Evolutionary conservation across 1,284 basidiomycete genomes (phyloP).

Genomic region (Somion occarium): DNA sequence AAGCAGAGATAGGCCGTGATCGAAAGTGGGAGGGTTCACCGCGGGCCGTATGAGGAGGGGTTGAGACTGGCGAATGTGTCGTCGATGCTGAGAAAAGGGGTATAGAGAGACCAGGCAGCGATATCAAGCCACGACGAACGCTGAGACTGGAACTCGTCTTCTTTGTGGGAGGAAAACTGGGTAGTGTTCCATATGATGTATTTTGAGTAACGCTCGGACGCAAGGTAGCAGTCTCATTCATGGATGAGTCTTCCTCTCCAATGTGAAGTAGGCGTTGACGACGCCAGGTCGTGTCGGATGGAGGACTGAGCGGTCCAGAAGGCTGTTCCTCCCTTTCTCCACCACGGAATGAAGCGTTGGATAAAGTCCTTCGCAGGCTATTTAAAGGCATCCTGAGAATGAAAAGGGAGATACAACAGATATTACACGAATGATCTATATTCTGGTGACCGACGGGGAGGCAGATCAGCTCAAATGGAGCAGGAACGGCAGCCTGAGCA

Average conservation of each 20-base stretch:
- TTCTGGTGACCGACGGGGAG: no score
- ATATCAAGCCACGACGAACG: conserved; percentile 30
- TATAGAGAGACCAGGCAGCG: conserved; percentile 31
- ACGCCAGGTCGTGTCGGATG: conserved; percentile 42
- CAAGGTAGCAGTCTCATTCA: conserved; percentile 24
- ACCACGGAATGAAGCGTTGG: no score
- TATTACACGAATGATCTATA: no score
- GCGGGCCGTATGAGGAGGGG: conserved; percentile 17
- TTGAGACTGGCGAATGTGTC: conserved; percentile 18
- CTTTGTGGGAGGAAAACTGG: conserved; percentile 17
- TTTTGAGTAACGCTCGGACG: conserved; percentile 16
- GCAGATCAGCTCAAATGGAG: no score
- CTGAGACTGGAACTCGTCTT: conserved; percentile 28
- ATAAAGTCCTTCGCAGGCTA: no score
- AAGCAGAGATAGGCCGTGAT: conserved; percentile 67
- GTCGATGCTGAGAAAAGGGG: conserved; percentile 31
- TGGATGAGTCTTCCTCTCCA: conserved; percentile 23
- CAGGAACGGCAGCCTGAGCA: no score
- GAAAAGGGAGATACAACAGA: no score
- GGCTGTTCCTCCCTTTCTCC: conserved; percentile 16
- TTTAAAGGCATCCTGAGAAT: no score
- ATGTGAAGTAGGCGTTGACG: conserved; percentile 48
- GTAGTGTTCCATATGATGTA: conserved; percentile 47
- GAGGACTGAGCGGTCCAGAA: conserved; percentile 30
- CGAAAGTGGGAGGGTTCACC: conserved; percentile 32